A percentile compares a stretch with the other conserved stretches of the same genome.
These are phyloP conservation scores for Oryza nivara DNA, from an alignment of 176 grass and related monocot genomes.

Conservation along the genomic window DNA sequence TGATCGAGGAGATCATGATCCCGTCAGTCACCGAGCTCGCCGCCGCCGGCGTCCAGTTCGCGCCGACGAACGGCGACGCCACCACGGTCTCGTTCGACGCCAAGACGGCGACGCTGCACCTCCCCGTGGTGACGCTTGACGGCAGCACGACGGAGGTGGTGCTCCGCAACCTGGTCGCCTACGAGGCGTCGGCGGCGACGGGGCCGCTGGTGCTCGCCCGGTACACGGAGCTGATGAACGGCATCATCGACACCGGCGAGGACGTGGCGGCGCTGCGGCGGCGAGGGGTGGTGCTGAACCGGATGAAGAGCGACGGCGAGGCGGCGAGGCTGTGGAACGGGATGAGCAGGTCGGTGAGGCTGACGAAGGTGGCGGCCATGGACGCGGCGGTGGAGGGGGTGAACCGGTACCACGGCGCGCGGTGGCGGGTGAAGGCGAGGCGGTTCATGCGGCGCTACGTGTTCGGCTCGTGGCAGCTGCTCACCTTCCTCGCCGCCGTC, in stretches of 20 bases:
- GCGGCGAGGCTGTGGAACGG: conserved; percentile 76
- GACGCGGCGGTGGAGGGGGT: conserved; percentile 69
- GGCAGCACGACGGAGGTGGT: conserved; percentile 68
- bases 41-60: conserved; percentile 58
- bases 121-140: conserved; percentile 69
- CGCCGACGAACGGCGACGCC: conserved; percentile 59
- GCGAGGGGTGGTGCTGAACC: conserved; percentile 69
- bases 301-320: conserved; percentile 79
- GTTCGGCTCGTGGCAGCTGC: conserved; percentile 89
- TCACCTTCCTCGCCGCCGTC: conserved; percentile 80
- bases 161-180: conserved; percentile 81
- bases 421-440: conserved; percentile 81
- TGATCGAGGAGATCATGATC: conserved; percentile 95
- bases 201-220: conserved; percentile 69
- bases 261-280: conserved; percentile 71
- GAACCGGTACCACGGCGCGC: conserved; percentile 64
- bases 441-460: conserved; percentile 83
- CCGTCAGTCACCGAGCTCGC: conserved; percentile 69
- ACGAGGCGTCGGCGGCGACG: conserved; percentile 61
- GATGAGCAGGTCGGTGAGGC: conserved; percentile 69
- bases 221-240: conserved; percentile 96
- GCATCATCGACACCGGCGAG: conserved; percentile 76
- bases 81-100: conserved; percentile 62
- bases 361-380: conserved; percentile 69
- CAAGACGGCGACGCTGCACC: conserved; percentile 60